Percentiles rank a stretch among this genome's conserved stretches.
These are phyloP conservation scores for Monosporascus sp. DNA, from an alignment of 2,329 filamentous ascomycete species.

Conservation along the genomic window DNA sequence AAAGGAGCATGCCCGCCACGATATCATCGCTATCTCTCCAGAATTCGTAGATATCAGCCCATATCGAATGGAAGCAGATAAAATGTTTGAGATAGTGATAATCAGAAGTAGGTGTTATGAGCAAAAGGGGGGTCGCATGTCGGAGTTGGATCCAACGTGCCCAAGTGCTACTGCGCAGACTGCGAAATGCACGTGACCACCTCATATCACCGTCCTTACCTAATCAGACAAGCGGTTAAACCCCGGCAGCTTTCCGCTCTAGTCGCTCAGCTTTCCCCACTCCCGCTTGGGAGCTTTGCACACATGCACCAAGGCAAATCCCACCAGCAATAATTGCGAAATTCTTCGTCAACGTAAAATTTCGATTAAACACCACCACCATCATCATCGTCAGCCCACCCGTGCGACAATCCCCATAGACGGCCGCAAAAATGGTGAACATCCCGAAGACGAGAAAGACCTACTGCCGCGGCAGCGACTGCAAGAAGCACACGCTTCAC, in stretches of 20 bases:
- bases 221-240: background rate
- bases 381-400: background rate
- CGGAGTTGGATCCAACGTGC: too few species aligned
- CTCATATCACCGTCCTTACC: too few species aligned
- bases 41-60: too few species aligned
- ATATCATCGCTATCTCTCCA: too few species aligned
- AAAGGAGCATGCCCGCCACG: too few species aligned
- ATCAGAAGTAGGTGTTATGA: background rate
- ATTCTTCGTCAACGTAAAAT: background rate
- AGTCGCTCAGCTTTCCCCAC: background rate
- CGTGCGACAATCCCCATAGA: background rate
- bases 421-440: slow-evolving; percentile 62
- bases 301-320: background rate
- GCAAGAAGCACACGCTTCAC: slow-evolving; percentile 87
- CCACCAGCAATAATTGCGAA: background rate
- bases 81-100: too few species aligned
- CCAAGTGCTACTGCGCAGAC: too few species aligned
- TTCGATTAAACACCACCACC: background rate
- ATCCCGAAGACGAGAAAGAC: slow-evolving; percentile 96
- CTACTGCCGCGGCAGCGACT: slow-evolving; percentile 95
- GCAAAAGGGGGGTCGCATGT: too few species aligned
- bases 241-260: background rate
- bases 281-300: background rate
- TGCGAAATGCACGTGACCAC: background rate
- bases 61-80: too few species aligned